Evolutionary conservation across 2,329 filamentous ascomycete genomes (phyloP), one percentile per base, ranked within the genome.

Genomic region (Colletotrichum sp.): DNA sequence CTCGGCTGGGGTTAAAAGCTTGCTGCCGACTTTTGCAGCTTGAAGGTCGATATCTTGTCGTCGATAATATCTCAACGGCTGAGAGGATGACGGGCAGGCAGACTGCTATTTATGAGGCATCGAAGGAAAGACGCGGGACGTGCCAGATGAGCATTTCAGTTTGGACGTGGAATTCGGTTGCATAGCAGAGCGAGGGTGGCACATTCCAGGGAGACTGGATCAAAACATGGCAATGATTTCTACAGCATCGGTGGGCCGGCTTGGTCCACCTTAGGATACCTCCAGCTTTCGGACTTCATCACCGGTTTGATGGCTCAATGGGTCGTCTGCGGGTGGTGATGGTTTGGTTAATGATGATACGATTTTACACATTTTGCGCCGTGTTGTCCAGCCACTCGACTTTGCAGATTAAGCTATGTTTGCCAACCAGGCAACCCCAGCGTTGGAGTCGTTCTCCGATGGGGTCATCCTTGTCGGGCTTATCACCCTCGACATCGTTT

Each of bases 1-100:
- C 83, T 93, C 60, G 91, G 92, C 7, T 93, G 90, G 90, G 59
- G 68, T n/a, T 72, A 60, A 73, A n/a, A 15, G 59, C 15, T 21
- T n/a, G 3, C 21, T 34, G 36, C 36, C 52, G 64, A 44, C 24
- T 28, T 24, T 16, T 67, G 62, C 28, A 39, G 21, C 30, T 63
- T 44, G 21, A 6, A 36, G 34, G 34, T 36, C 34, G 34, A 36
- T 8, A 36, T 36, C 34, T 16, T 16, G 34, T 16, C 15, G 39
- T 71, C 32, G 44, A 75, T 52, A 30, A 28, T 52, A 44, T 57
- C 21, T 44, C 10, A 21, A 34, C 39, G 66, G 60, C 44, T 49
- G 59, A 34, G 59, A 66, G 44, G 49, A 13, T 26, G n/a, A 26
- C 13, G 13, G 18, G 49, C 34, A 55, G 68, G 57, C 68, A n/a